phyloP scores from a whole-genome alignment of 2,329 filamentous ascomycete genomes.

The Colletotrichum tofieldiae region DNA sequence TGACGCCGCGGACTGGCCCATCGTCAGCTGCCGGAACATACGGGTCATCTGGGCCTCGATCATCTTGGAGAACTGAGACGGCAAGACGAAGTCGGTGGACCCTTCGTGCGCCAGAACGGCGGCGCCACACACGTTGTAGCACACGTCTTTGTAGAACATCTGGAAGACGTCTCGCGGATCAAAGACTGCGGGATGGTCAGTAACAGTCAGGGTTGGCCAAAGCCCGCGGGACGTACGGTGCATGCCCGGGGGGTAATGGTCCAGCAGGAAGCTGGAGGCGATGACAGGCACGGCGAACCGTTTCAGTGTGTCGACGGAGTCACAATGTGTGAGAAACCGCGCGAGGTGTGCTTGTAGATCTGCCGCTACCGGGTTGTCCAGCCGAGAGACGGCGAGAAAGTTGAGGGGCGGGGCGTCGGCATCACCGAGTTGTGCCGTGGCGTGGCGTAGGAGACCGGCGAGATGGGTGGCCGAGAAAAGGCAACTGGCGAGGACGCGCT shows the following conservation, averaged over 20 bases:
- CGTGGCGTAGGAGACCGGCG: conserved; percentile 9
- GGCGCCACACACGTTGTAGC: conserved; percentile 1
- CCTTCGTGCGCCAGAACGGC: background rate
- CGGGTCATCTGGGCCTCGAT: conserved; percentile 1
- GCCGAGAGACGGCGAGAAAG: conserved; percentile 17
- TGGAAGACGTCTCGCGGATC: conserved; percentile 21
- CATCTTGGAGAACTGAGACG: conserved; percentile 16
- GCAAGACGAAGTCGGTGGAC: conserved; percentile 6
- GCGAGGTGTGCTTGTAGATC: conserved; percentile 14
- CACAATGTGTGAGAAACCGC: background rate
- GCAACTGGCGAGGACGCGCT: conserved; percentile 1
- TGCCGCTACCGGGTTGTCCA: background rate
- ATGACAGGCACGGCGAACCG: conserved; percentile 15
- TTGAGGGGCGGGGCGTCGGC: conserved; percentile 6
- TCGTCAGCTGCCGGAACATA: conserved; percentile 2
- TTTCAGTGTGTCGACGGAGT: background rate
- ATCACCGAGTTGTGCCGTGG: background rate
- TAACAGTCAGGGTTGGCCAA: background rate
- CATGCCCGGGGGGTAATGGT: conserved; percentile 17
- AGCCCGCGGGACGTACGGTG: background rate
- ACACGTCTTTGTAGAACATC: conserved; percentile 21
- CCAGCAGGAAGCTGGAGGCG: conserved; percentile 21
- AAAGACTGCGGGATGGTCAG: conserved; percentile 11
- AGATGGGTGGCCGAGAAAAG: conserved; percentile 27
- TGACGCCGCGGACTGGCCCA: background rate